A percentile compares a stretch with the other conserved stretches of the same genome.
phyloP scores from a whole-genome alignment of 1,284 basidiomycete species.

The Tilletiaria anomala region DNA sequence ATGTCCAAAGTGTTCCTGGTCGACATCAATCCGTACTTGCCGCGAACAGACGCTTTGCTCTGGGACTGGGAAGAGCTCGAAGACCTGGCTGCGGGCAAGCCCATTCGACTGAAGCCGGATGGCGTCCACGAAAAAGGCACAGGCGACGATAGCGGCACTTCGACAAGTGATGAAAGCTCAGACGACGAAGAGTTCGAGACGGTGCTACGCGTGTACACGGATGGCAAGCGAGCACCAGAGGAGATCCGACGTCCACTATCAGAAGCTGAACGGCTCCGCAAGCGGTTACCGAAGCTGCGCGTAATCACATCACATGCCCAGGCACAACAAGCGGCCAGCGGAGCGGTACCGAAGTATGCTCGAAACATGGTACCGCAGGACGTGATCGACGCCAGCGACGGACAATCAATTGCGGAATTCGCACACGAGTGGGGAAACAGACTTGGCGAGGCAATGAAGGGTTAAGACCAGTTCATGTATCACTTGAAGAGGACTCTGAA shows the following conservation, averaged over 20 bases:
- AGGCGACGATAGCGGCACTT: background rate
- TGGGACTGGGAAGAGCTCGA: slow-evolving; percentile 69
- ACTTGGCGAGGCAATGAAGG: background rate
- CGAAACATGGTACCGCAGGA: background rate
- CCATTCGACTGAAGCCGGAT: background rate
- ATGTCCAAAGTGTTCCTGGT: slow-evolving; percentile 60
- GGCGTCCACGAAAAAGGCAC: background rate
- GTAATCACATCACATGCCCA: background rate
- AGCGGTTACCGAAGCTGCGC: background rate
- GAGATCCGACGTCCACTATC: background rate
- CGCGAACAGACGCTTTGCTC: slow-evolving; percentile 68
- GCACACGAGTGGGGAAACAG: background rate
- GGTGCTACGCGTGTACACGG: background rate
- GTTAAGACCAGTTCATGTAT: background rate
- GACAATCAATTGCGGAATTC: background rate
- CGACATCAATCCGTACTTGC: slow-evolving; percentile 78
- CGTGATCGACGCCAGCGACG: background rate
- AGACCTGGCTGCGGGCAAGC: slow-evolving; percentile 1
- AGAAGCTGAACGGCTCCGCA: background rate
- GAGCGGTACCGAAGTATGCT: background rate
- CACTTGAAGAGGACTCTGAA: background rate
- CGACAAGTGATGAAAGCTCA: background rate
- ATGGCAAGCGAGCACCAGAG: background rate
- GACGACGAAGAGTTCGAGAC: background rate
- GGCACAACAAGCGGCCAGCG: background rate